A percentile compares a stretch with the other conserved stretches of the same genome.
phyloP scores from a whole-genome alignment of 1,139 yeast species.

The Pneumocystis carinii region DNA sequence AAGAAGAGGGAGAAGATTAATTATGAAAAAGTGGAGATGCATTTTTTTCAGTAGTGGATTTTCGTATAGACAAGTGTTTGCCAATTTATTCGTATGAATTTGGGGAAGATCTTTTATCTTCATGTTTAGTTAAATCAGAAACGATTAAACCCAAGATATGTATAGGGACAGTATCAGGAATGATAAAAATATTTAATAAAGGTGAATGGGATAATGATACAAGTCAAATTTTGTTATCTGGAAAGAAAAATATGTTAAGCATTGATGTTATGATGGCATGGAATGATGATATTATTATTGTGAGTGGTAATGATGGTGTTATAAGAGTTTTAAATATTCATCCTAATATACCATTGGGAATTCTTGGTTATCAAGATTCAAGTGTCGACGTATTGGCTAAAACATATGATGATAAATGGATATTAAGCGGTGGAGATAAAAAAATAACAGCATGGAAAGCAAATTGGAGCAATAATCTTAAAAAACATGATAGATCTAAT shows the following conservation, averaged over 20 bases:
- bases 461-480: neutral
- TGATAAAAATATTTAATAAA: slow-evolving; percentile 7
- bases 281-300: slow-evolving; percentile 1
- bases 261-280: slow-evolving; percentile 1
- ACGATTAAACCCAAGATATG: slow-evolving; percentile 3
- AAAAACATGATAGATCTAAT: neutral
- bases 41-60: slow-evolving; percentile 8
- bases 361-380: neutral
- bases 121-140: slow-evolving; percentile 3
- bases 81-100: slow-evolving; percentile 3
- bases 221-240: slow-evolving; percentile 4
- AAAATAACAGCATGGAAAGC: neutral
- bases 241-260: neutral
- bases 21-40: slow-evolving; percentile 12
- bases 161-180: slow-evolving; percentile 11
- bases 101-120: slow-evolving; percentile 11
- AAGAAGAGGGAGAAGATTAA: neutral
- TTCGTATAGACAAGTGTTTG: slow-evolving; percentile 1
- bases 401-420: neutral
- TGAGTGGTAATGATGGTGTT: slow-evolving; percentile 2
- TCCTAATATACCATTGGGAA: slow-evolving; percentile 2
- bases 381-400: neutral
- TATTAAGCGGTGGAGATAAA: neutral
- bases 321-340: slow-evolving; percentile 2
- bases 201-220: slow-evolving; percentile 7